A percentile compares a stretch with the other conserved stretches of the same genome.
Evolutionary conservation across 2,329 filamentous ascomycete species (phyloP).

Genomic region (Pseudopithomyces maydicus): DNA sequence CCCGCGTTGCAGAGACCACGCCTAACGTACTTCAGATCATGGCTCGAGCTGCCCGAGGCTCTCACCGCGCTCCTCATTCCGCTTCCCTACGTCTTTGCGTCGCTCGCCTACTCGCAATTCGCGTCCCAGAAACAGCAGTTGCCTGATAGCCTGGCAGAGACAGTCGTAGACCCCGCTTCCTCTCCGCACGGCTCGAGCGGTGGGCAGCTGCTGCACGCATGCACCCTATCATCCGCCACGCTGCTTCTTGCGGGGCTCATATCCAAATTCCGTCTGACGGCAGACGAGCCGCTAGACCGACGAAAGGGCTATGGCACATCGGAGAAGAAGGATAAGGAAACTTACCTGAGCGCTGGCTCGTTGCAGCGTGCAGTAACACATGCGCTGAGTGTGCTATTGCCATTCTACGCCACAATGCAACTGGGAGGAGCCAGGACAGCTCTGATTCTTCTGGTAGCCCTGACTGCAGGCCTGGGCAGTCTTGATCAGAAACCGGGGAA

Average conservation of each 20-base stretch:
- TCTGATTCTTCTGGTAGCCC: slow-evolving; percentile 54
- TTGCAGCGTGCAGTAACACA: slow-evolving; percentile 35
- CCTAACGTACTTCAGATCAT: slow-evolving; percentile 31
- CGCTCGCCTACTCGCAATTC: slow-evolving; percentile 49
- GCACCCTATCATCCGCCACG: slow-evolving; percentile 53
- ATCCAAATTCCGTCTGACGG: slow-evolving; percentile 36
- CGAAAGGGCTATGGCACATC: slow-evolving; percentile 36
- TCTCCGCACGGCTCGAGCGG: slow-evolving; percentile 11
- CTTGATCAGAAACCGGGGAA: slow-evolving; percentile 39
- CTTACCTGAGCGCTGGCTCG: slow-evolving; percentile 17
- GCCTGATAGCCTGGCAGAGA: slow-evolving; percentile 29
- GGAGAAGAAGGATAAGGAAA: slow-evolving; percentile 15
- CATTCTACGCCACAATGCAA: slow-evolving; percentile 62
- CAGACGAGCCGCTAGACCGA: slow-evolving; percentile 40
- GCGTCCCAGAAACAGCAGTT: slow-evolving; percentile 19
- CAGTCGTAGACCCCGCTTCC: slow-evolving; percentile 17
- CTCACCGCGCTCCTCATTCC: slow-evolving; percentile 57
- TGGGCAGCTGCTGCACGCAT: slow-evolving; percentile 49
- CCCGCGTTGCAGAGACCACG: neutral
- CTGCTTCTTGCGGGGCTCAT: slow-evolving; percentile 51
- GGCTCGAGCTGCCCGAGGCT: slow-evolving; percentile 50
- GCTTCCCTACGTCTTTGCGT: slow-evolving; percentile 55
- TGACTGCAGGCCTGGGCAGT: slow-evolving; percentile 51
- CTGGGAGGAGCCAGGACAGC: slow-evolving; percentile 61
- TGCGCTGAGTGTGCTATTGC: slow-evolving; percentile 53